These are phyloP conservation scores for Colletotrichum cereale DNA, from an alignment of 2,329 filamentous ascomycete genomes.

Conservation along the genomic window DNA sequence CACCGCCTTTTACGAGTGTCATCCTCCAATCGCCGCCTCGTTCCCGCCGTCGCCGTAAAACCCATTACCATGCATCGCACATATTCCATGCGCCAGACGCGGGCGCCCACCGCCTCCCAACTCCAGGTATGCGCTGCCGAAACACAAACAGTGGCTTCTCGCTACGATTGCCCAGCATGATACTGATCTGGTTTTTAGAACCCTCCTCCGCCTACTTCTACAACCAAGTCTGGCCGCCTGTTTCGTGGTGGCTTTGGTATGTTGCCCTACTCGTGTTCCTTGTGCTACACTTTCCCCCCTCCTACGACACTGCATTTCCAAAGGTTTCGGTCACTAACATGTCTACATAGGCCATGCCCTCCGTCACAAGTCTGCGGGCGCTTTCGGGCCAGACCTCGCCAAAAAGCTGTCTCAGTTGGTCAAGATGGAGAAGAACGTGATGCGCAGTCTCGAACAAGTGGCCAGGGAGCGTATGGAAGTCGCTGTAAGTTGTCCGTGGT, in stretches of 20 bases:
- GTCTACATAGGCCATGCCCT: conserved; percentile 70
- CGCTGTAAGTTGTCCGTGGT: conserved; percentile 74
- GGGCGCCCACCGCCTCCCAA: conserved; percentile 92
- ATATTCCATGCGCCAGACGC: conserved; percentile 97
- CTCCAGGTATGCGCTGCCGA: conserved; percentile 62
- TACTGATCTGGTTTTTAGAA: conserved; percentile 69
- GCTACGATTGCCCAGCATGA: conserved; percentile 23
- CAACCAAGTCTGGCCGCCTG: conserved; percentile 90
- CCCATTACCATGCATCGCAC: conserved; percentile 87
- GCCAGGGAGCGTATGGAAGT: conserved; percentile 98
- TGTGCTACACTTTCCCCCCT: conserved; percentile 8
- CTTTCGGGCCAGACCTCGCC: conserved; percentile 87
- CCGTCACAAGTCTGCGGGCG: conserved; percentile 79
- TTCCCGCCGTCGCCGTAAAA: neutral
- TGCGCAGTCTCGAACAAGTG: conserved; percentile 97
- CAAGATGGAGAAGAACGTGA: conserved; percentile 99
- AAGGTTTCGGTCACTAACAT: no score
- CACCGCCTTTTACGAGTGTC: neutral
- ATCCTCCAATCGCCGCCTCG: neutral
- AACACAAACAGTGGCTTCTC: neutral
- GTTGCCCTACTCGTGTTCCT: conserved; percentile 51
- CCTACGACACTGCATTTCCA: no score
- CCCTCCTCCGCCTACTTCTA: conserved; percentile 90
- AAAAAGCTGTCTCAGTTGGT: conserved; percentile 98
- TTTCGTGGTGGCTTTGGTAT: conserved; percentile 89